These are phyloP conservation scores for Furcasterigmium sp. DNA, from an alignment of 2,329 filamentous ascomycete species.

Conservation along the genomic window DNA sequence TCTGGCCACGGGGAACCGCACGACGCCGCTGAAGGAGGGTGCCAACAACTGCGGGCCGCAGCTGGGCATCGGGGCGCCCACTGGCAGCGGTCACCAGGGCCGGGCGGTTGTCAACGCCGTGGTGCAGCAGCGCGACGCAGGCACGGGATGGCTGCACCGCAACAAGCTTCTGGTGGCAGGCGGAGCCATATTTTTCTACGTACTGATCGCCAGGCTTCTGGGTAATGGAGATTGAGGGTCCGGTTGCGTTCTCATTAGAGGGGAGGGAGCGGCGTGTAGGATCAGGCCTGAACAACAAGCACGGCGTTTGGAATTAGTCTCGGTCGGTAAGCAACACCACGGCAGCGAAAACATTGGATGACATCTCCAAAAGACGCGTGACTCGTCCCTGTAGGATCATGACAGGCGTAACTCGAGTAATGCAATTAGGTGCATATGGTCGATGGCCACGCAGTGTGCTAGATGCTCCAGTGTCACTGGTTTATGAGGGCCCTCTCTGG, in stretches of 20 bases:
- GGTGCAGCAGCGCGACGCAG: slow-evolving; percentile 71
- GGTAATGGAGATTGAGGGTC: slow-evolving; percentile 35
- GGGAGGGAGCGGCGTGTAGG: background rate
- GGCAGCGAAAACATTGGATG: too few relatives aligned
- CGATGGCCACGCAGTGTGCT: too few relatives aligned
- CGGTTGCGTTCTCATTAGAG: background rate
- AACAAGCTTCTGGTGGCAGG: slow-evolving; percentile 74
- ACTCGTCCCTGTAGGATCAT: too few relatives aligned
- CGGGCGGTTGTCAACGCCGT: slow-evolving; percentile 72
- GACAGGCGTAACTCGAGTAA: too few relatives aligned
- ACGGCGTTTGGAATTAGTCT: too few relatives aligned
- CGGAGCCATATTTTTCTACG: slow-evolving; percentile 72
- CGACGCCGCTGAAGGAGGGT: slow-evolving; percentile 37
- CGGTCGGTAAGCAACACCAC: too few relatives aligned
- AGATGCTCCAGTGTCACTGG: too few relatives aligned
- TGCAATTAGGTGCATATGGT: too few relatives aligned
- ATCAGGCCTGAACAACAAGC: too few relatives aligned
- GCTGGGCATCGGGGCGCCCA: slow-evolving; percentile 46
- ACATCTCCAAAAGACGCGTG: too few relatives aligned
- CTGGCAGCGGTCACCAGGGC: slow-evolving; percentile 59
- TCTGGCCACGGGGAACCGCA: slow-evolving; percentile 62
- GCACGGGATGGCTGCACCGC: slow-evolving; percentile 73
- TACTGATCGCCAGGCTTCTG: slow-evolving; percentile 71
- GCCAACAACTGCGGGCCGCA: slow-evolving; percentile 42
- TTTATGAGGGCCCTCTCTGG: too few relatives aligned